Base-by-base conservation (phyloP, 495 filamentous ascomycete species). In the Aspergillus ostianus region DNA sequence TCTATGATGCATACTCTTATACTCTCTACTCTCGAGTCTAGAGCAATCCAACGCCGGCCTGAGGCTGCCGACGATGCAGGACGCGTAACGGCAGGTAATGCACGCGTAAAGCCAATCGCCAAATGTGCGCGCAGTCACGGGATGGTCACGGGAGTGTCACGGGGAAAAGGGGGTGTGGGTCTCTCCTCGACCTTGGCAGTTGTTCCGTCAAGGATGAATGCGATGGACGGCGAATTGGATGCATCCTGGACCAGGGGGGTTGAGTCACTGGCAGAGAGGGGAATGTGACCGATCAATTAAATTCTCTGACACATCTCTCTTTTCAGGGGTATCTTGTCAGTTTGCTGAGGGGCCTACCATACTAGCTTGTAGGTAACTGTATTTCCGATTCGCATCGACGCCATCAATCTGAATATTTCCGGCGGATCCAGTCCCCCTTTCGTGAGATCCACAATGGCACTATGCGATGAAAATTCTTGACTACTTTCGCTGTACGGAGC, bases 51-150 rank as follows among this genome's bases (percentile, higher is more conserved):
- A n/a, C n/a, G n/a, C 36, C 36, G 2, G 1, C n/a, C 6, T 19
- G 47, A 20, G 13, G 8, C 46, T 48, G 18, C 3, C 19, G 26
- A 48, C 17, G 46, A 55, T 47, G 30, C 15, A 47, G 57, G 23
- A 76, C 71, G 73, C 73, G 75, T 73, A 67, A 70, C 57, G 55
- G 63, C 51, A 3, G 61, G 70, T 70, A 70, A 66, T 61, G 59
- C 63, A 73, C 74, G 74, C 74, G 72, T 74, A 73, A 66, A 68
- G 26, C 21, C 23, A 9, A 67, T 74, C 74, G 70, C 75, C 70
- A 77, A 76, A 77, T 73, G 55, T 61, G 53, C 76, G 67, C 76
- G 74, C 58, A 48, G 63, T 78, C 76, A 78, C 74, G 72, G 61
- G 73, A 60, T 49, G 59, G 8, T 69, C 27, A 67, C 53, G 12